Percentiles rank a stretch among this genome's conserved stretches.
Evolutionary conservation across 768 basidiomycete species (phyloP).

Genomic region (Coprinopsis marcescibilis): DNA sequence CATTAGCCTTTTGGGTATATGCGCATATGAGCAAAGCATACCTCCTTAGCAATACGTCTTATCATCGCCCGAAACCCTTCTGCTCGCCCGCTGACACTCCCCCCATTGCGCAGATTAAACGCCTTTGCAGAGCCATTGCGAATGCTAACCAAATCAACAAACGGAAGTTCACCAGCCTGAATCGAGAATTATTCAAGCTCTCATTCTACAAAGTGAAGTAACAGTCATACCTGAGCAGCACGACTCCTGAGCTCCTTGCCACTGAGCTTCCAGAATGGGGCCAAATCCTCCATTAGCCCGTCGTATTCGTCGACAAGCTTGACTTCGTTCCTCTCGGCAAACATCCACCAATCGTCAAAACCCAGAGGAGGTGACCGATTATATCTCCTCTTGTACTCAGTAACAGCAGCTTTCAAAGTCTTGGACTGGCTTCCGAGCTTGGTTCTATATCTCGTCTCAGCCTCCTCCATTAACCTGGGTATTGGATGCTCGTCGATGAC

Average conservation of each 20-base stretch:
- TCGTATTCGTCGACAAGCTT: constrained; percentile 82
- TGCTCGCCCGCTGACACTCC: constrained; percentile 65
- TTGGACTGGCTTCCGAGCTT: constrained; percentile 65
- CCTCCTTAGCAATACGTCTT: constrained; percentile 53
- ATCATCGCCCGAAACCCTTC: constrained; percentile 69
- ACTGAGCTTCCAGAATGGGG: constrained; percentile 67
- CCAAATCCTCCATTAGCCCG: constrained; percentile 58
- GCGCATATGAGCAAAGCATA: constrained; percentile 19
- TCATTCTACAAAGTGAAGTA: not conserved
- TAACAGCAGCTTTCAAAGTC: constrained; percentile 64
- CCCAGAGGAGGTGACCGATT: constrained; percentile 70
- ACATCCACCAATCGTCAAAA: constrained; percentile 80
- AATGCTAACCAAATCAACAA: constrained; percentile 72
- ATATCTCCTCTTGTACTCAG: constrained; percentile 71
- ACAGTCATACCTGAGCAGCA: constrained; percentile 37
- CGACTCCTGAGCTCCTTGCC: constrained; percentile 59
- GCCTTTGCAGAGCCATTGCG: constrained; percentile 50
- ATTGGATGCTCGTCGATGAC: constrained; percentile 58
- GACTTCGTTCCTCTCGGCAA: constrained; percentile 59
- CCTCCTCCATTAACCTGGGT: constrained; percentile 66
- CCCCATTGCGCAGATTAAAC: constrained; percentile 41
- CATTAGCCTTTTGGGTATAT: not conserved
- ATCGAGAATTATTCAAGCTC: not conserved
- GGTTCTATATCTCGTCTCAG: constrained; percentile 54
- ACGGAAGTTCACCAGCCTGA: constrained; percentile 68